Evolutionary conservation across 2,329 filamentous ascomycete genomes (phyloP).

Genomic region (Knufia petricola): DNA sequence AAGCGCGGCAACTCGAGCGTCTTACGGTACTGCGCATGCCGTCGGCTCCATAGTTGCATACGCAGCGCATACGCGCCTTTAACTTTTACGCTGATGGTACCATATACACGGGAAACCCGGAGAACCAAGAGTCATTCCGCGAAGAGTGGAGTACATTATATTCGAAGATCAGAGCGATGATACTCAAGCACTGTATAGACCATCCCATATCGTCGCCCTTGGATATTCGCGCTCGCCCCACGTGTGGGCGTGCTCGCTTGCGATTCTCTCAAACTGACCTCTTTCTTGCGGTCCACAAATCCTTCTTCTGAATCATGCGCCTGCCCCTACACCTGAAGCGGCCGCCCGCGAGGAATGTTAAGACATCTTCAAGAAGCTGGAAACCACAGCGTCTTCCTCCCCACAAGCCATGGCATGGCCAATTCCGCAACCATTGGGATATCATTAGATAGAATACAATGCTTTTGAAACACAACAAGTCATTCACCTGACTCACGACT

Average conservation of each 20-base stretch:
- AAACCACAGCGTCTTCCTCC: not conserved
- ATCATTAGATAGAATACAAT: conserved; percentile 24
- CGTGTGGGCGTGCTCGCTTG: not conserved
- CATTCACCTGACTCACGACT: conserved; percentile 37
- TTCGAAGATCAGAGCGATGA: conserved; percentile 1
- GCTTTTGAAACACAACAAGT: conserved; percentile 10
- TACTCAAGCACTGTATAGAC: not conserved
- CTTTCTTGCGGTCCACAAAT: not conserved
- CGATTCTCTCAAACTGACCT: not conserved
- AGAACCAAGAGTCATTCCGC: no score
- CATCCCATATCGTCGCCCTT: not conserved
- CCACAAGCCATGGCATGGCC: not conserved
- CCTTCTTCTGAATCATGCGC: not conserved
- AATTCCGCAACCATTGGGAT: conserved; percentile 14
- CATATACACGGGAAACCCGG: no score
- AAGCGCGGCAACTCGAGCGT: no score
- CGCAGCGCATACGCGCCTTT: no score
- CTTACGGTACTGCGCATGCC: no score
- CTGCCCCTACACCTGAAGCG: not conserved
- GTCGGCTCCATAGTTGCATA: no score
- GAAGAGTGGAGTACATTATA: conserved; percentile 6
- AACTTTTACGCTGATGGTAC: no score
- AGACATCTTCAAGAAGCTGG: conserved; percentile 3
- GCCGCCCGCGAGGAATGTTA: not conserved
- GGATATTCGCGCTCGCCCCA: not conserved